Conservation (phyloP, 1,284 basidiomycete species). For the Inonotus obliquus region DNA sequence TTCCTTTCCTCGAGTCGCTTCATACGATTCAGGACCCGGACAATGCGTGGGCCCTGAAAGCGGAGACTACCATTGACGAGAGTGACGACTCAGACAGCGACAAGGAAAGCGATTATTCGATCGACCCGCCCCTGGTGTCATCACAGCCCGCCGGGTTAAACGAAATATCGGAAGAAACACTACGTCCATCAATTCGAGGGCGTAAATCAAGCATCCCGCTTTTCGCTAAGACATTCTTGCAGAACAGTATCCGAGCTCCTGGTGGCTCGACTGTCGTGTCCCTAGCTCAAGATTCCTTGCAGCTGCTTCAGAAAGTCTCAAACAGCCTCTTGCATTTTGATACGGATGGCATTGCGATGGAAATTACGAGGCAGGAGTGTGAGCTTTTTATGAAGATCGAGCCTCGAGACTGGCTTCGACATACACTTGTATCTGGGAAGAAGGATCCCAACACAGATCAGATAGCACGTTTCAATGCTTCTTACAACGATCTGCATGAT, state of each 20-base stretch:
- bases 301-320: constrained; percentile 23
- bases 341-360: constrained; percentile 64
- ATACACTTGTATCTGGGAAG: constrained; percentile 62
- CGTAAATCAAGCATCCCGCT: constrained; percentile 64
- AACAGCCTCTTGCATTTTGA: constrained; percentile 26
- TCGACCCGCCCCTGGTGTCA: constrained; percentile 27
- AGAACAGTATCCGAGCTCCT: constrained; percentile 11
- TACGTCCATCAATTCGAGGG: constrained; percentile 36
- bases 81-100: constrained; percentile 55
- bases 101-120: constrained; percentile 37
- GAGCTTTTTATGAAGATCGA: constrained; percentile 64
- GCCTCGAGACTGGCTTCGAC: constrained; percentile 78
- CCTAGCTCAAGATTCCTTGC: constrained; percentile 6
- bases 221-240: constrained; percentile 37
- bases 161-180: constrained; percentile 20
- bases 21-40: constrained; percentile 60
- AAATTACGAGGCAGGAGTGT: constrained; percentile 67
- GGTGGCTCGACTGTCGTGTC: not conserved
- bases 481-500: constrained; percentile 72
- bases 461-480: constrained; percentile 61
- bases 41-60: constrained; percentile 64
- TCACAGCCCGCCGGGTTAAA: not conserved
- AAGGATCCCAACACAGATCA: constrained; percentile 59
- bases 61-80: constrained; percentile 47
- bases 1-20: constrained; percentile 71